Conservation (phyloP, 495 filamentous ascomycete genomes). For the Neurospora sp. region DNA sequence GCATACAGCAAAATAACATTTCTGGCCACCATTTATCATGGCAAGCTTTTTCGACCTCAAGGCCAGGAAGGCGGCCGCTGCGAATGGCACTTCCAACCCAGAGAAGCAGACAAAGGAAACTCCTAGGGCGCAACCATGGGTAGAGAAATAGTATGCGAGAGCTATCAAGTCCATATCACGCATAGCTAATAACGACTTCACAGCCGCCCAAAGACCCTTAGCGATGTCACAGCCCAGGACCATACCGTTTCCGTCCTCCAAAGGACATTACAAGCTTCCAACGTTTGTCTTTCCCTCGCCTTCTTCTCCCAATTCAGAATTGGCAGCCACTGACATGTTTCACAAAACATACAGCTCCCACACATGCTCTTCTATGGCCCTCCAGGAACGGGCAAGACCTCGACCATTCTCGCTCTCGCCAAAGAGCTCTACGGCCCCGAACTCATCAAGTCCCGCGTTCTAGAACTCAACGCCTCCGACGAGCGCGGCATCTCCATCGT, state of each 20-base stretch:
- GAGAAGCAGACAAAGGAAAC: slow-evolving; percentile 50
- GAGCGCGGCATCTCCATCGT: slow-evolving; percentile 96
- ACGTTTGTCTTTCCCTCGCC: slow-evolving; percentile 41
- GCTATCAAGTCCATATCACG: neutral
- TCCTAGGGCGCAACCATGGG: slow-evolving; percentile 77
- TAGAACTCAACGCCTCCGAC: slow-evolving; percentile 98
- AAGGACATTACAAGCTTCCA: slow-evolving; percentile 87
- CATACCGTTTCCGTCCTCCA: slow-evolving; percentile 90
- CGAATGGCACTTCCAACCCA: slow-evolving; percentile 41
- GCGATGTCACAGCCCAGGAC: slow-evolving; percentile 95
- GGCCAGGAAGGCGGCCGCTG: slow-evolving; percentile 75
- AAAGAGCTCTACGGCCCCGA: slow-evolving; percentile 97
- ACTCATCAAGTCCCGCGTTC: slow-evolving; percentile 83
- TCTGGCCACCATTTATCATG: slow-evolving; percentile 28
- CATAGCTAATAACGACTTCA: slow-evolving; percentile 10
- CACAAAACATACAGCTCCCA: slow-evolving; percentile 53
- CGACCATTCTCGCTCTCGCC: slow-evolving; percentile 86
- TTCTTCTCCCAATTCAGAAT: too few relatives aligned
- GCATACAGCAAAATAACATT: neutral
- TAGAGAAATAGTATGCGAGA: slow-evolving; percentile 89
- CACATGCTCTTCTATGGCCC: slow-evolving; percentile 99
- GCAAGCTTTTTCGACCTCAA: slow-evolving; percentile 92
- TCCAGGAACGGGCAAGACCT: slow-evolving; percentile 97
- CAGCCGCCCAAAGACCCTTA: slow-evolving; percentile 86
- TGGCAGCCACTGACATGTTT: neutral